Evolutionary conservation across 2,329 filamentous ascomycete species (phyloP).

Genomic region (Ceratocystis alfenasii): DNA sequence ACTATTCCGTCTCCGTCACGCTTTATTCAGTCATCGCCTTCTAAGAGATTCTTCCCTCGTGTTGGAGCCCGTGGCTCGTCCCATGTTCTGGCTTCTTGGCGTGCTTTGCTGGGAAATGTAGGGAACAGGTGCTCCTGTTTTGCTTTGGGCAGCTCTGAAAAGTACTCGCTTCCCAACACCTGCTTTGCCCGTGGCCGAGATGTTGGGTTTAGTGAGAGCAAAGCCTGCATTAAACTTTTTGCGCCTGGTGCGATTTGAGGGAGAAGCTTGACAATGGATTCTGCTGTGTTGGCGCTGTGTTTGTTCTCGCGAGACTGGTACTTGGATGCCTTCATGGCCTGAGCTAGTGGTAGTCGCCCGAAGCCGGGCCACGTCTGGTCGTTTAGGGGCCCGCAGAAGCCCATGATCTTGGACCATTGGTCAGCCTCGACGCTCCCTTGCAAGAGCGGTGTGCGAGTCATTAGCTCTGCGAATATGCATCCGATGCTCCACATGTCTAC

Average conservation of each 20-base stretch:
- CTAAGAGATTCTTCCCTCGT: conserved; percentile 45
- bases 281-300: conserved; percentile 28
- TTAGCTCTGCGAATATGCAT: conserved; percentile 87
- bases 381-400: conserved; percentile 74
- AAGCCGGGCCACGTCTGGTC: conserved; percentile 78
- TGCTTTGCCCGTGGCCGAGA: conserved; percentile 58
- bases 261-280: conserved; percentile 63
- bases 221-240: conserved; percentile 51
- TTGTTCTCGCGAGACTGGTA: conserved; percentile 27
- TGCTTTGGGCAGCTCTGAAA: conserved; percentile 75
- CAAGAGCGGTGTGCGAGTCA: conserved; percentile 70
- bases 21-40: not conserved
- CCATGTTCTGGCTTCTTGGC: conserved; percentile 67
- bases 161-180: conserved; percentile 72
- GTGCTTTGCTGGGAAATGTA: conserved; percentile 90
- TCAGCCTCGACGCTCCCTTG: conserved; percentile 90
- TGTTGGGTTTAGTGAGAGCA: conserved; percentile 65
- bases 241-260: conserved; percentile 70
- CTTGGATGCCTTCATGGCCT: conserved; percentile 58
- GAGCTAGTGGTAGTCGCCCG: conserved; percentile 74
- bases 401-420: conserved; percentile 76
- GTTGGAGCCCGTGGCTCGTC: conserved; percentile 66
- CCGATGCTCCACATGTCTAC: conserved; percentile 95
- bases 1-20: not conserved
- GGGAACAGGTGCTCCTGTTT: conserved; percentile 91